phyloP scores from a whole-genome alignment of 768 basidiomycete genomes.

The Collybiopsis luxurians region DNA sequence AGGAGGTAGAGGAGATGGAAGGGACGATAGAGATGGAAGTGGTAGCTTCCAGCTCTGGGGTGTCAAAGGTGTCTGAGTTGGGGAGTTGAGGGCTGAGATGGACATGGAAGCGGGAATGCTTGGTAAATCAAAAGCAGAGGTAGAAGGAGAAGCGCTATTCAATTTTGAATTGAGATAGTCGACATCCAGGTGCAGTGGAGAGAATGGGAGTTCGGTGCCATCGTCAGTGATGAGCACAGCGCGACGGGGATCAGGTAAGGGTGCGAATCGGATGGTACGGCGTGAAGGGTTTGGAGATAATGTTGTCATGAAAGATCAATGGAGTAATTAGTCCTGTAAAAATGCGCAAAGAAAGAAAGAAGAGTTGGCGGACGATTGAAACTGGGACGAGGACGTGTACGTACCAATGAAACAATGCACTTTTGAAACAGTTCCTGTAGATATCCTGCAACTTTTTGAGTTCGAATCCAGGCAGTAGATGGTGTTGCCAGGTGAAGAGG shows the following conservation, averaged over 20 bases:
- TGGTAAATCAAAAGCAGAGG: background rate
- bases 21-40: background rate
- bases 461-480: too few relatives aligned
- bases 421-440: too few relatives aligned
- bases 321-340: too few relatives aligned
- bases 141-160: background rate
- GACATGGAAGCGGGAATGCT: slow-evolving; percentile 5
- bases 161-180: background rate
- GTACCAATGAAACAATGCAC: too few relatives aligned
- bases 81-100: background rate
- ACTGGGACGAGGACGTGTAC: too few relatives aligned
- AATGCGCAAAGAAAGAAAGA: too few relatives aligned
- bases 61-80: background rate
- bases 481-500: too few relatives aligned
- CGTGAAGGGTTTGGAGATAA: background rate
- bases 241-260: slow-evolving; percentile 74
- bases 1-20: background rate
- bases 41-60: slow-evolving; percentile 2
- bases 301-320: too few relatives aligned
- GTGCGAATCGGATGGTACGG: slow-evolving; percentile 67
- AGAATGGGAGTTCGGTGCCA: slow-evolving; percentile 37
- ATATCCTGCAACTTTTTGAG: too few relatives aligned
- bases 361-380: too few relatives aligned
- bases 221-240: slow-evolving; percentile 41
- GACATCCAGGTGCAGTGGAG: slow-evolving; percentile 1